A percentile compares a stretch with the other conserved stretches of the same genome.
Evolutionary conservation across 2,329 filamentous ascomycete genomes (phyloP).

Genomic region (Clonostachys sp.): DNA sequence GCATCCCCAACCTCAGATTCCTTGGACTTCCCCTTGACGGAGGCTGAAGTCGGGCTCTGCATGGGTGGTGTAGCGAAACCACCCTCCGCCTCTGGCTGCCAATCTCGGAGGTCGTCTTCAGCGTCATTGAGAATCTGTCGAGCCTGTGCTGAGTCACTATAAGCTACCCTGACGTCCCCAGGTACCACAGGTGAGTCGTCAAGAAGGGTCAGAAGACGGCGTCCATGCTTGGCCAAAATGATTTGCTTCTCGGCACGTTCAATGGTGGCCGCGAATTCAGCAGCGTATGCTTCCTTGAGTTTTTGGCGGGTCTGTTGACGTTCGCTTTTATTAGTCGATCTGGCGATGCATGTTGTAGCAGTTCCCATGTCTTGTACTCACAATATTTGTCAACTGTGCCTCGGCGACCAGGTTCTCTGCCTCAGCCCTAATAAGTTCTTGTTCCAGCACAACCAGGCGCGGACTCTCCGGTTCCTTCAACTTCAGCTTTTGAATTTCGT

Average conservation of each 20-base stretch:
- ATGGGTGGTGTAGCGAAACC: too few species aligned
- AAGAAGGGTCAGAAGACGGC: constrained; percentile 76
- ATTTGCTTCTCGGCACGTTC: constrained; percentile 97
- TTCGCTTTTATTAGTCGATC: neutral
- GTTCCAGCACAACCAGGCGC: constrained; percentile 79
- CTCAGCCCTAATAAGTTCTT: constrained; percentile 93
- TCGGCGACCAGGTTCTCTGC: constrained; percentile 95
- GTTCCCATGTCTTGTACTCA: constrained; percentile 37
- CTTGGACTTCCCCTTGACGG: constrained; percentile 16
- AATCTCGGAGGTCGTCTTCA: constrained; percentile 79
- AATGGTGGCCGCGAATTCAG: constrained; percentile 85
- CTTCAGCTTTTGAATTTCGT: constrained; percentile 90
- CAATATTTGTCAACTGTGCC: constrained; percentile 91
- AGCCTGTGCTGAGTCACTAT: constrained; percentile 61
- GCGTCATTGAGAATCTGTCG: constrained; percentile 88
- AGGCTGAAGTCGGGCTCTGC: neutral
- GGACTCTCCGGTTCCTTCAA: constrained; percentile 85
- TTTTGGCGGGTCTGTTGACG: constrained; percentile 77
- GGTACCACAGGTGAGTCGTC: constrained; percentile 89
- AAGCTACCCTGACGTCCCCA: constrained; percentile 70
- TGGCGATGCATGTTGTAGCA: neutral
- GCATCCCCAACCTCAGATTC: constrained; percentile 1
- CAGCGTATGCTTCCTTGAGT: constrained; percentile 88
- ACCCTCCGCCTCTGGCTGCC: constrained; percentile 43
- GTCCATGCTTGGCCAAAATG: constrained; percentile 86